phyloP scores from a whole-genome alignment of 495 filamentous ascomycete genomes.

The Cenococcum geophilum region DNA sequence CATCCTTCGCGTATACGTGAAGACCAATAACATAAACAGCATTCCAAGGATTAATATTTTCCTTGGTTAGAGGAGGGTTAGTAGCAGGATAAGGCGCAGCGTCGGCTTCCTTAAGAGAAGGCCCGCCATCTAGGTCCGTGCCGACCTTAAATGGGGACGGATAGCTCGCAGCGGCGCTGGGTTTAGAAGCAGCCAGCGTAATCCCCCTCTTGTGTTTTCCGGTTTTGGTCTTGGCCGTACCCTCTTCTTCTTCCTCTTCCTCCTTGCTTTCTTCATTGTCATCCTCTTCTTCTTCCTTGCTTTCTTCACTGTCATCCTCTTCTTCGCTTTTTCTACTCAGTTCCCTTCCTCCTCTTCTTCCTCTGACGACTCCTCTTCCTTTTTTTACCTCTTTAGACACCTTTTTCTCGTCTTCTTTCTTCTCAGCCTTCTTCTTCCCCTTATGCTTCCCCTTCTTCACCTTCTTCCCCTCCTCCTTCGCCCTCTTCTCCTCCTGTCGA shows the following conservation, averaged over 20 bases:
- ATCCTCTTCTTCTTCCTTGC: too few species aligned
- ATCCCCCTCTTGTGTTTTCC: slow-evolving; percentile 5
- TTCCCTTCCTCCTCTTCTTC: slow-evolving; percentile 4
- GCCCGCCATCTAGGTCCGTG: not conserved
- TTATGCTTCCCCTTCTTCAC: slow-evolving; percentile 22
- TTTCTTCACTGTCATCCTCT: not conserved
- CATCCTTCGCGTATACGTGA: slow-evolving; percentile 23
- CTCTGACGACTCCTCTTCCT: slow-evolving; percentile 13
- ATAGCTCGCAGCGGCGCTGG: not conserved
- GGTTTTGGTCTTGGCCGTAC: slow-evolving; percentile 8
- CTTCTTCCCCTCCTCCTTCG: slow-evolving; percentile 31
- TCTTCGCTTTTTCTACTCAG: not conserved
- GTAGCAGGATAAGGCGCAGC: slow-evolving; percentile 9
- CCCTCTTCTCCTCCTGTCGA: slow-evolving; percentile 8
- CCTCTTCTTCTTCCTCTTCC: not conserved
- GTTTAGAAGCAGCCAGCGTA: not conserved
- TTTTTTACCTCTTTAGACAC: too few species aligned
- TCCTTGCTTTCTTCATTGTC: slow-evolving; percentile 2
- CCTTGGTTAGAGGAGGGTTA: not conserved
- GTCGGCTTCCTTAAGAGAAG: slow-evolving; percentile 11
- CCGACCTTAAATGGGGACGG: not conserved
- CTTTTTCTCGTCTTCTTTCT: slow-evolving; percentile 13
- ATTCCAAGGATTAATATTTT: slow-evolving; percentile 29
- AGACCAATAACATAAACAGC: slow-evolving; percentile 26
- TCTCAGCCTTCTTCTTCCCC: slow-evolving; percentile 25